These are phyloP conservation scores for Cystobasidium slooffiae DNA, from an alignment of 1,284 basidiomycete genomes.

Conservation along the genomic window DNA sequence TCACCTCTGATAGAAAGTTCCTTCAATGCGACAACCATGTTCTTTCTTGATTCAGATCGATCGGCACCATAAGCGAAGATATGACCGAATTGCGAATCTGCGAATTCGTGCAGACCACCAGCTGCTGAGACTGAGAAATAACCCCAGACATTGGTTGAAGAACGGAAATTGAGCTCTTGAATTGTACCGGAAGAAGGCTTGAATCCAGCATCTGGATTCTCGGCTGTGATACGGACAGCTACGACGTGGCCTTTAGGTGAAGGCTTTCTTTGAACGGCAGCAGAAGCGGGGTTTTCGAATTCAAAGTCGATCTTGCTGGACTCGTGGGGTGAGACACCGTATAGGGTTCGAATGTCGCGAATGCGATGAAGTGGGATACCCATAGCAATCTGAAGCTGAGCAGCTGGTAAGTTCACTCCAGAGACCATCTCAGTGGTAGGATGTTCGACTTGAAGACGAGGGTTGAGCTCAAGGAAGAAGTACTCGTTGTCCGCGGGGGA, in stretches of 20 bases:
- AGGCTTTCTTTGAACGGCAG: conserved; percentile 89
- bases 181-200: conserved; percentile 96
- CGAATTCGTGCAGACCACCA: conserved; percentile 97
- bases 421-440: conserved; percentile 99
- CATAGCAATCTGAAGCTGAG: conserved; percentile 98
- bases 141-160: conserved; percentile 98
- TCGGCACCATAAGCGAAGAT: conserved; percentile 99
- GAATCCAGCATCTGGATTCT: conserved; percentile 99
- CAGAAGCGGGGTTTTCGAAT: conserved; percentile 82
- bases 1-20: conserved; percentile 98
- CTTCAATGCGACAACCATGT: conserved; percentile 99
- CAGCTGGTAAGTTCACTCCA: conserved; percentile 96
- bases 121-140: conserved; percentile 95
- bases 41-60: conserved; percentile 92
- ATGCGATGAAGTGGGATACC: conserved; percentile 96
- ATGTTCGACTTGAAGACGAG: conserved; percentile 98
- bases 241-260: conserved; percentile 97
- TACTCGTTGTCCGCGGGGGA: conserved; percentile 91
- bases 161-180: conserved; percentile 99
- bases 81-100: conserved; percentile 97
- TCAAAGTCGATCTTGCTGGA: conserved; percentile 96
- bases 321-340: conserved; percentile 87
- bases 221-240: conserved; percentile 98
- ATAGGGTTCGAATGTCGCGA: conserved; percentile 92
- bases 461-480: conserved; percentile 98